Base-by-base conservation (phyloP, 768 basidiomycete species). In the Boletus sp. region DNA sequence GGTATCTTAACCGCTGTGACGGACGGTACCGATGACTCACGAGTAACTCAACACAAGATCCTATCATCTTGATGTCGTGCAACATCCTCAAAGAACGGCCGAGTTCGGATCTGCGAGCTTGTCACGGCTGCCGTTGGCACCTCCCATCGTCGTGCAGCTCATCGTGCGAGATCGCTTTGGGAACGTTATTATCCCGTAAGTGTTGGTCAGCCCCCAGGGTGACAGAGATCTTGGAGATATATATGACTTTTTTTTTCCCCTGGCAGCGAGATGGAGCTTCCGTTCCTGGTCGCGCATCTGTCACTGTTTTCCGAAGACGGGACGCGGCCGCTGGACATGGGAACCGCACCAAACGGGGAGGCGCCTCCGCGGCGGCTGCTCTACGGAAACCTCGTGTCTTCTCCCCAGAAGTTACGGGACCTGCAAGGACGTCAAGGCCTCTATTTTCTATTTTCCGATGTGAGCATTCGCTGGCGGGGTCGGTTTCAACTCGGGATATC, bases 361-460 rank as follows among this genome's bases (percentile, higher is more conserved):
- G 72, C 76, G 55, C 68, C 78, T 50, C 70, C 83, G 29, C 80
- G 82, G 50, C 80, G 85, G 39, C 75, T 90, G 60, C 77, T 96
- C 30, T 92, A 94, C 68, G 94, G 94, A 47, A 91, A 87, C 59
- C 77, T 95, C 30, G 91, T 95, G 29, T 86, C 93, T 15, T 87
- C 89, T 1, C 82, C 92, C 6, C 86, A 94, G 46, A 82, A 86
- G 49, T 76, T 94, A 65, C 83, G 88, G 59, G 90, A 96, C 70
- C 78, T 89, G 39, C 84, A 90, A 69, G 91, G 91, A 55, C 84
- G 87, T 49, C 78, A 80, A 64, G 89, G 93, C n/a, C 76, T 91
- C 45, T 94, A 90, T 71, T 94, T 97, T 65, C 74, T 94, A 52
- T 97, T 95, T 66, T 87, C 94, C 7, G 94, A 97, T 72, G 91